These are phyloP conservation scores for Botryosphaeria dothidea DNA, from an alignment of 2,329 filamentous ascomycete genomes.

Conservation along the genomic window DNA sequence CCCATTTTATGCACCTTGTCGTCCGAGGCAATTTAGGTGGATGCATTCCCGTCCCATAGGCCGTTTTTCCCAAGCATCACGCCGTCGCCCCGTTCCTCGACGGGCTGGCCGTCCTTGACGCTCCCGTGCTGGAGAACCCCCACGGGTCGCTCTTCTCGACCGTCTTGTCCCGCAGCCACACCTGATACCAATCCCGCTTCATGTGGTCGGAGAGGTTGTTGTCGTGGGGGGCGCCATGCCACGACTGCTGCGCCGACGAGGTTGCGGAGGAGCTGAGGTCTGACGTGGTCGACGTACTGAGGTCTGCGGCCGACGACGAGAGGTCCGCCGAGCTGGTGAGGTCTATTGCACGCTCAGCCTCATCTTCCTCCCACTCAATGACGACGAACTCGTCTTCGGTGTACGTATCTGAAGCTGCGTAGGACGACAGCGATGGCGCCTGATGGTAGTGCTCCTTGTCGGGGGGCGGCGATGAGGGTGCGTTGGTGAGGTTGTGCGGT, in stretches of 20 bases:
- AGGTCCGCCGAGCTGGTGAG: neutral
- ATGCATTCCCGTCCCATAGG: too few species aligned
- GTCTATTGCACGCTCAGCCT: conserved; percentile 9
- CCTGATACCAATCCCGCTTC: neutral
- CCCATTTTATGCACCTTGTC: too few species aligned
- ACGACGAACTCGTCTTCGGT: conserved; percentile 11
- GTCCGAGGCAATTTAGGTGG: too few species aligned
- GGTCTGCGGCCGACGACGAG: neutral
- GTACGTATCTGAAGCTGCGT: conserved; percentile 14
- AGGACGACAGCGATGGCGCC: neutral
- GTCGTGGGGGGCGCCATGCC: neutral
- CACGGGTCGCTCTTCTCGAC: neutral
- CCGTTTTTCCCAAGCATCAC: neutral
- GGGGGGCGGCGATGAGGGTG: neutral
- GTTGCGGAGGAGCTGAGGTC: neutral
- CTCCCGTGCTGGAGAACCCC: conserved; percentile 7
- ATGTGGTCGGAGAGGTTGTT: neutral
- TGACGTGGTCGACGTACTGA: neutral
- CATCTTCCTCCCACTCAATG: conserved; percentile 3
- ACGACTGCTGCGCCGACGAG: neutral
- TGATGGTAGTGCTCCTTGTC: neutral
- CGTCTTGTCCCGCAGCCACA: conserved; percentile 4
- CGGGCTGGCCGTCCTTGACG: neutral
- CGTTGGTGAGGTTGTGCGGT: neutral
- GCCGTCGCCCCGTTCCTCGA: neutral